Evolutionary conservation across 495 filamentous ascomycete genomes (phyloP).

Genomic region (Talaromyces proteolyticus): DNA sequence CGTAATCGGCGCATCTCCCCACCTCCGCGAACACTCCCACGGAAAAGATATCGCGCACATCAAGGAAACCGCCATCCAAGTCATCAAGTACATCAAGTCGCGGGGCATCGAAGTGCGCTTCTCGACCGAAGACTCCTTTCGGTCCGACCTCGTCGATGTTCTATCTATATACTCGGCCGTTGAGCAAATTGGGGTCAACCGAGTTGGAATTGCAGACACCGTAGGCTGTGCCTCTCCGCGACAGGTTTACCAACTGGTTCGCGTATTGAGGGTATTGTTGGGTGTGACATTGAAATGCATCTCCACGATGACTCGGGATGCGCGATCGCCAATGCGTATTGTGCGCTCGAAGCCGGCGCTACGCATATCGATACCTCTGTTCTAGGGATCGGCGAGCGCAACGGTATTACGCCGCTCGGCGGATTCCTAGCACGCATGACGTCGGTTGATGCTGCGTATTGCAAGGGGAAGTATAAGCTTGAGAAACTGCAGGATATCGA

Average conservation of each 20-base stretch:
- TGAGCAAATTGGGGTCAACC: slow-evolving; percentile 74
- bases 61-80: slow-evolving; percentile 84
- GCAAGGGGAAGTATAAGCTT: slow-evolving; percentile 46
- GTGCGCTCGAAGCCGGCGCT: slow-evolving; percentile 47
- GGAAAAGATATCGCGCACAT: slow-evolving; percentile 94
- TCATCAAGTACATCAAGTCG: slow-evolving; percentile 90
- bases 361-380: slow-evolving; percentile 49
- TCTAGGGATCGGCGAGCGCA: slow-evolving; percentile 48
- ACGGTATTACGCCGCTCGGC: slow-evolving; percentile 47
- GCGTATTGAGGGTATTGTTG: slow-evolving; percentile 45
- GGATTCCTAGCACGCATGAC: slow-evolving; percentile 51
- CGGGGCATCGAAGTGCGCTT: slow-evolving; percentile 79
- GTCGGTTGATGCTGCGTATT: slow-evolving; percentile 41
- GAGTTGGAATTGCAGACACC: slow-evolving; percentile 81
- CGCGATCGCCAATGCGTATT: slow-evolving; percentile 48
- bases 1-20: neutral
- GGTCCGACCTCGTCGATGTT: slow-evolving; percentile 73
- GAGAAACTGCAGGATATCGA: slow-evolving; percentile 49
- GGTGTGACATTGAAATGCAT: slow-evolving; percentile 48
- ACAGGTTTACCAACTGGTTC: slow-evolving; percentile 85
- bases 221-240: slow-evolving; percentile 73
- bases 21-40: slow-evolving; percentile 83
- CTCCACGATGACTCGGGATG: slow-evolving; percentile 52
- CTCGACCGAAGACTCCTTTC: slow-evolving; percentile 78
- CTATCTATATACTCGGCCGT: slow-evolving; percentile 72